phyloP scores from a whole-genome alignment of 192 early-diverging fungal genomes.

The Podochytrium sp. region DNA sequence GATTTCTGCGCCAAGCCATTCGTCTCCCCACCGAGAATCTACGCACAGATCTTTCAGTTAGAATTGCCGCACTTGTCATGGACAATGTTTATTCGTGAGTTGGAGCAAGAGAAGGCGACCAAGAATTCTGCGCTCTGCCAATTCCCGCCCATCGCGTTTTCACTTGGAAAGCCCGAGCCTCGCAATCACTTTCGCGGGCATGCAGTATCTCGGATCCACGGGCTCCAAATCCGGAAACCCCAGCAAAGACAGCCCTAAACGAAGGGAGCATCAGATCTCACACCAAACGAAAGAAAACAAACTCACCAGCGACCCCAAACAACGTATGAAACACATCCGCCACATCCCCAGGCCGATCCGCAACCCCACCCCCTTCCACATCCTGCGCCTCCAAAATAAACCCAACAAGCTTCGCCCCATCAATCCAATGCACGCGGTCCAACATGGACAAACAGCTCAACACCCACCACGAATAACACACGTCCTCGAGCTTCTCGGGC shows the following conservation, averaged over 20 bases:
- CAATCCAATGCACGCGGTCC: conserved; percentile 84
- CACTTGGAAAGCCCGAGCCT: conserved; percentile 50
- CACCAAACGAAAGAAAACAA: not conserved
- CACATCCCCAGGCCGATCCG: conserved; percentile 89
- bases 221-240: conserved; percentile 74
- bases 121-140: too few species aligned
- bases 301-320: conserved; percentile 84
- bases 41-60: too few species aligned
- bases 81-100: too few species aligned
- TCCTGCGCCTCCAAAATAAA: conserved; percentile 83
- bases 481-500: conserved; percentile 94
- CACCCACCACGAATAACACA: conserved; percentile 99
- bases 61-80: too few species aligned
- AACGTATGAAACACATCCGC: conserved; percentile 96
- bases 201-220: conserved; percentile 93
- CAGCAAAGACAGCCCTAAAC: conserved; percentile 74
- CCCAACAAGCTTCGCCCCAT: conserved; percentile 65
- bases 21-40: too few species aligned
- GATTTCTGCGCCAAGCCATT: not conserved
- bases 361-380: conserved; percentile 84
- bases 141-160: conserved; percentile 50
- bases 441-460: conserved; percentile 84
- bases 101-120: too few species aligned
- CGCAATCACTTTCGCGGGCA: conserved; percentile 43
- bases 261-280: not conserved